phyloP scores from a whole-genome alignment of 1,284 basidiomycete genomes.

The Trichosporon sp. region DNA sequence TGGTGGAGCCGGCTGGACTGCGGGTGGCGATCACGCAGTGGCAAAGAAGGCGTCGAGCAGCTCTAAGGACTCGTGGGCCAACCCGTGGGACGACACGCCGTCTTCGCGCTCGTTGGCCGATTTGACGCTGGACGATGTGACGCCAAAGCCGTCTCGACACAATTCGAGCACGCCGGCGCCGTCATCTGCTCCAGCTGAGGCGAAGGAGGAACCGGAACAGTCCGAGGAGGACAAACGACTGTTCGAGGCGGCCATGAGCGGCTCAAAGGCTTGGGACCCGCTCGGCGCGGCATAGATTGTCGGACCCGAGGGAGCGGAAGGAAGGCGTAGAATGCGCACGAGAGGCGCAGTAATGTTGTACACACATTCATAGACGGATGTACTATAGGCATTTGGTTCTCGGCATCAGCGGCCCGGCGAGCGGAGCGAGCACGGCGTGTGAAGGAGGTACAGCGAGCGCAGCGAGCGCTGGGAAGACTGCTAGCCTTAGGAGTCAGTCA shows the following conservation, averaged over 20 bases:
- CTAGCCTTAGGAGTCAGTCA: no score
- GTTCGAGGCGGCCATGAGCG: conserved; percentile 33
- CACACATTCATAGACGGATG: not conserved
- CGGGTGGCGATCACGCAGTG: not conserved
- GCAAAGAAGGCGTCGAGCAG: not conserved
- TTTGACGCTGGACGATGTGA: conserved; percentile 10
- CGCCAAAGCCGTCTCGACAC: not conserved
- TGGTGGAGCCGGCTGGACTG: not conserved
- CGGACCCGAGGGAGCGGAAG: no score
- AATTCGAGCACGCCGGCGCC: no score
- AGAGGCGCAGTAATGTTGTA: not conserved
- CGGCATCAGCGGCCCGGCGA: not conserved
- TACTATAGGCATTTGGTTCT: not conserved
- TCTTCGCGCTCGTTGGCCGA: conserved; percentile 7
- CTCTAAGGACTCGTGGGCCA: conserved; percentile 7
- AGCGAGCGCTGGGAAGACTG: no score
- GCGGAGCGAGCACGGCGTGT: not conserved
- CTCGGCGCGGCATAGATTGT: conserved; percentile 32
- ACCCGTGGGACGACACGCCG: conserved; percentile 21
- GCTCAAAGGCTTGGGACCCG: conserved; percentile 43
- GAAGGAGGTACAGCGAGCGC: no score
- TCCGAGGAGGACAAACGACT: conserved; percentile 7
- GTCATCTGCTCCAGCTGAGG: no score
- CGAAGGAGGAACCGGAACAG: not conserved
- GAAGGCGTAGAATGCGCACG: no score